These are phyloP conservation scores for Pichia sp. DNA, from an alignment of 1,139 yeast genomes.

Conservation along the genomic window DNA sequence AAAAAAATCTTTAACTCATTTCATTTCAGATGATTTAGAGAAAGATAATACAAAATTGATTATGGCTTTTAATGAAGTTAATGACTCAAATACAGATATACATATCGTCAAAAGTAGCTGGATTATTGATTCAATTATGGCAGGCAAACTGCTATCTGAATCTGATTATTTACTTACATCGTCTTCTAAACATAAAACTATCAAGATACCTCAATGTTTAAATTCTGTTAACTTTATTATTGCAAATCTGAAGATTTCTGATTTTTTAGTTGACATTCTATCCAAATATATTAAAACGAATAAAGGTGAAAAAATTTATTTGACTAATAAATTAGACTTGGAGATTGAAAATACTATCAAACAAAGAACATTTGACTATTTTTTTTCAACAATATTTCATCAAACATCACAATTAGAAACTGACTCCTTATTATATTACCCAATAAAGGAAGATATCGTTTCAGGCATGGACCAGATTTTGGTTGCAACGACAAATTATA, in stretches of 20 bases:
- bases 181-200: not conserved
- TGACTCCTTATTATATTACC: conserved; percentile 54
- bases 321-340: conserved; percentile 1
- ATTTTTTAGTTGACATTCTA: not conserved
- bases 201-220: not conserved
- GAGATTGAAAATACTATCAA: not conserved
- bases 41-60: conserved; percentile 40
- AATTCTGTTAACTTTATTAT: not conserved
- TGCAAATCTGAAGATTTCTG: too few relatives aligned
- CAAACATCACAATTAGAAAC: not conserved
- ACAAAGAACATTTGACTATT: conserved; percentile 11
- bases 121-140: conserved; percentile 58
- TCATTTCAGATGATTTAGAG: conserved; percentile 50
- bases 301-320: not conserved
- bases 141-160: conserved; percentile 24
- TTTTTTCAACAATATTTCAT: conserved; percentile 8
- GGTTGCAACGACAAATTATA: conserved; percentile 71
- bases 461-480: conserved; percentile 45
- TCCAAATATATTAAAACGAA: not conserved
- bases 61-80: conserved; percentile 33
- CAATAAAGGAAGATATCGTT: conserved; percentile 52
- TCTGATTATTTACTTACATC: not conserved
- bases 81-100: conserved; percentile 35
- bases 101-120: conserved; percentile 71
- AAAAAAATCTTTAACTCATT: conserved; percentile 70